Evolutionary conservation across 2,329 filamentous ascomycete genomes (phyloP).

Genomic region (Rugonectria rugulosa): DNA sequence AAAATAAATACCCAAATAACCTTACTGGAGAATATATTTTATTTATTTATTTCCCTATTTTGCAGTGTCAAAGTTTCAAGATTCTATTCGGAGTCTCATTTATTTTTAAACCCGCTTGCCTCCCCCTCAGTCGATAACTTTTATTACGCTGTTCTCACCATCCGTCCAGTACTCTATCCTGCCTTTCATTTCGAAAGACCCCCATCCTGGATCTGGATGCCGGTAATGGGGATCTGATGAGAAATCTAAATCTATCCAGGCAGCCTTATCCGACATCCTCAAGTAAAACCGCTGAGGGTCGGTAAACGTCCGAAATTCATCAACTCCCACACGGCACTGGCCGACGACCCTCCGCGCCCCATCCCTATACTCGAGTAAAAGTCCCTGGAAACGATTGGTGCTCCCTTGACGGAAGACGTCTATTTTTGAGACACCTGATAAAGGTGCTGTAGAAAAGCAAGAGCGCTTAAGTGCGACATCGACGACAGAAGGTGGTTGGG

Average conservation of each 20-base stretch:
- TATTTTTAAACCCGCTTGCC: too few relatives aligned
- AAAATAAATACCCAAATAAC: too few relatives aligned
- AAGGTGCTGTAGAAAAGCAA: background rate
- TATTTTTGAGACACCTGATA: background rate
- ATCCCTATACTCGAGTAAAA: background rate
- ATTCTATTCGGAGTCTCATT: too few relatives aligned
- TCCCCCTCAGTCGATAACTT: too few relatives aligned
- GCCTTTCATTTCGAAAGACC: slow-evolving; percentile 4
- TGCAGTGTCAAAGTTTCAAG: too few relatives aligned
- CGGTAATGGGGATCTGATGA: background rate
- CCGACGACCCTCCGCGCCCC: background rate
- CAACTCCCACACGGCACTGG: slow-evolving; percentile 1
- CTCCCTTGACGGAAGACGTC: background rate
- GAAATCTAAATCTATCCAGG: background rate
- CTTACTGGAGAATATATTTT: too few relatives aligned
- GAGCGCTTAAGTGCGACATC: background rate
- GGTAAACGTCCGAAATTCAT: background rate
- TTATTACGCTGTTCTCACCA: slow-evolving; percentile 1
- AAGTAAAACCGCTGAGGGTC: slow-evolving; percentile 6
- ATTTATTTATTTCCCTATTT: too few relatives aligned
- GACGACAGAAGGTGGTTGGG: background rate
- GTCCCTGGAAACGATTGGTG: background rate
- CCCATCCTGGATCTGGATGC: background rate
- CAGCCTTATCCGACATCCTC: background rate
- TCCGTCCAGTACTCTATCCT: slow-evolving; percentile 1